Evolutionary conservation across 495 filamentous ascomycete species (phyloP).

Genomic region (Penicillium cinerascens): DNA sequence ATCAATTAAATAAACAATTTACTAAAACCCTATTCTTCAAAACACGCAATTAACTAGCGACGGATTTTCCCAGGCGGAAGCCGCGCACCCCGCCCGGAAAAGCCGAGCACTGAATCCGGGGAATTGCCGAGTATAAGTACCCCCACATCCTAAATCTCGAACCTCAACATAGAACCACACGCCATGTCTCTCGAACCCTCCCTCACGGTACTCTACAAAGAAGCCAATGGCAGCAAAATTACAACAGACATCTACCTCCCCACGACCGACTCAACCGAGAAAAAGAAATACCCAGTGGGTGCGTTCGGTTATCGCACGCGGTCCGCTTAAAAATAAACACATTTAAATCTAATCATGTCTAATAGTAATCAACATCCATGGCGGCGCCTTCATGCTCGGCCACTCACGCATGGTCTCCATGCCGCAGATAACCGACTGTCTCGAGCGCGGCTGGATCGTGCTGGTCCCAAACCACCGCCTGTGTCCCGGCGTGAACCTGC

Average conservation of each 20-base stretch:
- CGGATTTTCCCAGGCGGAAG: neutral
- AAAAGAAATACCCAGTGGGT: conserved; percentile 28
- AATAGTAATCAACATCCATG: conserved; percentile 38
- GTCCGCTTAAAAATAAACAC: too few relatives aligned
- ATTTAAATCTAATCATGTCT: neutral
- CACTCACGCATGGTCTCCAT: conserved; percentile 32
- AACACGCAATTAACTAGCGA: too few relatives aligned
- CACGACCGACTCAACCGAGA: neutral
- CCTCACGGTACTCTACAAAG: conserved; percentile 29
- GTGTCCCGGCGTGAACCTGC: conserved; percentile 30
- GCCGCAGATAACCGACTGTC: conserved; percentile 32
- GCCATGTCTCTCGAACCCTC: conserved; percentile 20
- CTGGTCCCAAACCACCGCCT: conserved; percentile 35
- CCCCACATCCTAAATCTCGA: neutral
- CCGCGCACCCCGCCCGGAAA: conserved; percentile 9
- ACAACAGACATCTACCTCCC: conserved; percentile 36
- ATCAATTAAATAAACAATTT: too few relatives aligned
- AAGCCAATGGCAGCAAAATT: conserved; percentile 25
- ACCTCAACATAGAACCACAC: neutral
- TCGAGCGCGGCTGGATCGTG: conserved; percentile 37
- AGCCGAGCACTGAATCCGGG: conserved; percentile 7
- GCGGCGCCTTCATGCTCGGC: conserved; percentile 40
- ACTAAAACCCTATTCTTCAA: too few relatives aligned
- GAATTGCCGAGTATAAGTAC: conserved; percentile 6
- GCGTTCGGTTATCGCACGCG: conserved; percentile 4